Percentiles rank a stretch among this genome's conserved stretches.
These are phyloP conservation scores for Cryptosporidium ubiquitum DNA, from an alignment of 169 alveolate species.

Conservation along the genomic window DNA sequence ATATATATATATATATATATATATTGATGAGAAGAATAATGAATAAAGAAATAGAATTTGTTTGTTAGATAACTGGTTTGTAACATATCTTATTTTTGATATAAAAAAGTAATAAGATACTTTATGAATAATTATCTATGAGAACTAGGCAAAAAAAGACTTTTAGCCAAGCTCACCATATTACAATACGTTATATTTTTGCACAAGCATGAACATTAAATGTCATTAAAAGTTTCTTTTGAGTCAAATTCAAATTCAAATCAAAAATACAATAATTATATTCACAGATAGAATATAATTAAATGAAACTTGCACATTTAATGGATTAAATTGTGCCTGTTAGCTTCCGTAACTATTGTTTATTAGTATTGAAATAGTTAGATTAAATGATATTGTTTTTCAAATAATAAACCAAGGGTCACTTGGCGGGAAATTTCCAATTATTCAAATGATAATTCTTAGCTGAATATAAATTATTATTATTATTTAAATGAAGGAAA, in stretches of 20 bases:
- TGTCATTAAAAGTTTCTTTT: slow-evolving; percentile 21
- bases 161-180: background rate
- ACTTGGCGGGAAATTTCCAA: background rate
- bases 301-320: slow-evolving; percentile 28
- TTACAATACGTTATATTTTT: background rate
- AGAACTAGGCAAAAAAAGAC: background rate
- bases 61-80: slow-evolving; percentile 3
- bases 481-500: no score
- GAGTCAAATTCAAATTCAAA: background rate
- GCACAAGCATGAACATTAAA: slow-evolving; percentile 74
- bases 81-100: background rate
- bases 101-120: background rate
- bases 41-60: background rate
- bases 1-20: no score
- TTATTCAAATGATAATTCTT: no score
- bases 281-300: background rate
- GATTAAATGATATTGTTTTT: no score
- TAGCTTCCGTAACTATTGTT: no score
- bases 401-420: background rate
- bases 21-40: background rate
- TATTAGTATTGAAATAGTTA: no score
- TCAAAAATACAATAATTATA: background rate
- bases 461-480: no score
- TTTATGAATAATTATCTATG: background rate
- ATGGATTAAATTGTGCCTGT: slow-evolving; percentile 71